Conservation (phyloP, 805 yeast species). For the Millerago galiae region DNA sequence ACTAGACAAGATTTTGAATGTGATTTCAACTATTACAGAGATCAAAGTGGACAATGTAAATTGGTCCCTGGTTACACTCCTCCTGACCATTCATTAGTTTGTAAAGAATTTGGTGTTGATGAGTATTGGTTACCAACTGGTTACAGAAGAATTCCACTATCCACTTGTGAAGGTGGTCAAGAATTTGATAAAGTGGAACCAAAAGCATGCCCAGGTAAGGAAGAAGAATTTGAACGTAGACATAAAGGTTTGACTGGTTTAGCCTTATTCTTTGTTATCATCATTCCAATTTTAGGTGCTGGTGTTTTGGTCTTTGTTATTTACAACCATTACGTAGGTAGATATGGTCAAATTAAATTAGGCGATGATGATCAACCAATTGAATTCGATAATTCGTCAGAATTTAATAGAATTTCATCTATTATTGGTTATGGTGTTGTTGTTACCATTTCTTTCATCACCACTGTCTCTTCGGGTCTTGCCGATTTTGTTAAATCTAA, state of each 20-base stretch:
- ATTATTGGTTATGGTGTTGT: conserved; percentile 29
- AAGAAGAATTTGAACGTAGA: conserved; percentile 48
- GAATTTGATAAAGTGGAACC: conserved; percentile 59
- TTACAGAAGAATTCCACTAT: conserved; percentile 76
- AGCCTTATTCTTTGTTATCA: conserved; percentile 44
- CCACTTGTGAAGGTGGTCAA: conserved; percentile 81
- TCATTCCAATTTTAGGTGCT: conserved; percentile 48
- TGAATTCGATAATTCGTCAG: conserved; percentile 58
- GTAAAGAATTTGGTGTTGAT: conserved; percentile 48
- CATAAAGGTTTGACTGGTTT: conserved; percentile 51
- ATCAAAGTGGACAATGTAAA: conserved; percentile 77
- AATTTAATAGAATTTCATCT: conserved; percentile 41
- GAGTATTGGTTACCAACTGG: conserved; percentile 90
- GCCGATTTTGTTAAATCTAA: conserved; percentile 3
- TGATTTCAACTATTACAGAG: conserved; percentile 75
- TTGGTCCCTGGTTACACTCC: conserved; percentile 71
- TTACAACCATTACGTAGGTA: conserved; percentile 72
- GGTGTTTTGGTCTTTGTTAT: conserved; percentile 60
- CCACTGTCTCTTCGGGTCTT: conserved; percentile 12
- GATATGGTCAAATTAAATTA: conserved; percentile 81
- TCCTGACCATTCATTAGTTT: conserved; percentile 53
- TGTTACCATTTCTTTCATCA: conserved; percentile 17
- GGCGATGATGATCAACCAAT: conserved; percentile 73
- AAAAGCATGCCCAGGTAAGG: conserved; percentile 85
- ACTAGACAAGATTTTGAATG: conserved; percentile 87